Evolutionary conservation across 2,329 filamentous ascomycete genomes (phyloP), one percentile per base, ranked within the genome.

Genomic region (Alternaria arborescens): DNA sequence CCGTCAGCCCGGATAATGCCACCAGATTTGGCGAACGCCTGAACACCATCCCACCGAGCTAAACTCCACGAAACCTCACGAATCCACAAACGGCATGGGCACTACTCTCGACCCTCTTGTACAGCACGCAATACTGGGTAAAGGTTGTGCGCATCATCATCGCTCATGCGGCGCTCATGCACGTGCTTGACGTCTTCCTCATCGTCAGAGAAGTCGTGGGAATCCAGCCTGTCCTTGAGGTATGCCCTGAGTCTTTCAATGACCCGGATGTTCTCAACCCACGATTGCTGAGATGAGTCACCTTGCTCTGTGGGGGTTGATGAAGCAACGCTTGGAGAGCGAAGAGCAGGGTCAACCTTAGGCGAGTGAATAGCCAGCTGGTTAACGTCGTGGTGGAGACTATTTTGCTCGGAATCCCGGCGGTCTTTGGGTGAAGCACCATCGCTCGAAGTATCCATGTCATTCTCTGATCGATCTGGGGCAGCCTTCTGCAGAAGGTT

Each of bases 251-350:
- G 81, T 52, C 83, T 82, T 77, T 89, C 87, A 30, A 89, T 85
- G 10, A 87, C 82, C n/a, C 87, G 85, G 55, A 88, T 86, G 76
- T 88, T 88, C 73, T 88, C 85, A 10, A 89, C 84, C 87, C 87
- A 89, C 5, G 77, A 77, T 65, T 85, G 82, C 62, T 86, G 84
- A 10, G 71, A 73, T 8, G 67, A 66, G 20, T 78, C 76, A 20
- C 69, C 68, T 55, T 74, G 74, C 60, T 78, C 76, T 22, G 72
- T 77, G 16, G 73, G 70, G 18, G 73, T 59, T 32, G 78, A 77
- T 3, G 77, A 79, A 8, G 72, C 71, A 32, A 77, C 70, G 55
- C 77, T 79, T 16, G 78, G 78, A 30, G 77, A 79, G 55, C 78
- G 75, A 32, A 78, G 66, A 16, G 75, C 75, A 42, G 78, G 78